Evolutionary conservation across 371 early-diverging fungal genomes (phyloP).

Genomic region (Zopfochytrium polystomum): DNA sequence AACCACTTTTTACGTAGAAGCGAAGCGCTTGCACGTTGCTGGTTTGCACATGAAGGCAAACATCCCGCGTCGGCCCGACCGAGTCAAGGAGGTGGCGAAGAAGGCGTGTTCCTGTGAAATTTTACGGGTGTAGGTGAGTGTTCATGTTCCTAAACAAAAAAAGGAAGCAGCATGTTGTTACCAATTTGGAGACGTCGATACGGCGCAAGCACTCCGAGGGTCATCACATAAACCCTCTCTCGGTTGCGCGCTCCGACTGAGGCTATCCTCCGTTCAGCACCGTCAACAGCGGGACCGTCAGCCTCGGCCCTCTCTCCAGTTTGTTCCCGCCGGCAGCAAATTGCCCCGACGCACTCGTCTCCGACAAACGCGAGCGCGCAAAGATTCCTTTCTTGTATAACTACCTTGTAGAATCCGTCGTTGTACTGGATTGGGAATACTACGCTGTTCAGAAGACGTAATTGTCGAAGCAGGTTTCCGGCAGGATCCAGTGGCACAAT

Average conservation of each 20-base stretch:
- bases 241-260: background rate
- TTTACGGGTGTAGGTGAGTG: background rate
- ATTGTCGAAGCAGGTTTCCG: slow-evolving; percentile 62
- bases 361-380: slow-evolving; percentile 28
- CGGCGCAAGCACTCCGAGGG: slow-evolving; percentile 86
- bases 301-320: slow-evolving; percentile 1
- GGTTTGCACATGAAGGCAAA: slow-evolving; percentile 90
- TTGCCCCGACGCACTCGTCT: slow-evolving; percentile 77
- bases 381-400: slow-evolving; percentile 44
- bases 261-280: no score
- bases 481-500: no score
- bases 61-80: slow-evolving; percentile 42
- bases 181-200: slow-evolving; percentile 82
- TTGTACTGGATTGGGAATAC: slow-evolving; percentile 87
- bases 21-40: slow-evolving; percentile 78
- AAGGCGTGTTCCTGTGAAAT: slow-evolving; percentile 54
- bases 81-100: slow-evolving; percentile 58
- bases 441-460: slow-evolving; percentile 71
- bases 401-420: slow-evolving; percentile 74
- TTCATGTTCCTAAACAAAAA: background rate
- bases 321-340: slow-evolving; percentile 67
- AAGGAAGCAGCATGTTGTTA: slow-evolving; percentile 22
- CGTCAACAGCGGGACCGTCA: no score
- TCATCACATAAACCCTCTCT: slow-evolving; percentile 82
- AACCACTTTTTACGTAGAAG: slow-evolving; percentile 86